Base-by-base conservation (phyloP, 2,329 filamentous ascomycete genomes). In the Shiraia sp. region DNA sequence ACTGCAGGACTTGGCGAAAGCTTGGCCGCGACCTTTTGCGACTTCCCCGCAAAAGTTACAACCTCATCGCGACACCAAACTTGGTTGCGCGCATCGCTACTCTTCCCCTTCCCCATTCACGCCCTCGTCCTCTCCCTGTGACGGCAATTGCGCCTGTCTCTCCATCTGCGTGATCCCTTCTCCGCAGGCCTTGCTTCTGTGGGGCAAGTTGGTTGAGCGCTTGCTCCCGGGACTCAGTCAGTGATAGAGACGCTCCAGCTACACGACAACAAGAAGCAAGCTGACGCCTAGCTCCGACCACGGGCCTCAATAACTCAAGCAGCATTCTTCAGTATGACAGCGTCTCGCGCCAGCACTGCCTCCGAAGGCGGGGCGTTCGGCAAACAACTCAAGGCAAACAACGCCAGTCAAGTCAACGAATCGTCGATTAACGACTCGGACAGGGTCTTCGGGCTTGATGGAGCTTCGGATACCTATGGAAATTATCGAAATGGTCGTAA, bases 381-480 rank as follows among this genome's bases (percentile, higher is more conserved):
- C 32, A 43, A 39, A 35, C 48, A 55, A 44, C 55, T 57, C 47
- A 69, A 68, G 63, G 63, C 65, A 68, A 68, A 65, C 57, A 63
- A 38, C 40, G 46, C 47, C 51, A 55, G 47, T 49, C 61, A 60
- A 45, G 40, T 44, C 49, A 41, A 43, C 58, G 54, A 61, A 58
- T 30, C 53, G 50, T 53, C 50, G 41, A 61, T 68, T 68, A 65
- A 68, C 64, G 47, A 49, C 57, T 59, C 56, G 40, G 47, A 52
- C 55, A 66, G 64, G 55, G 53, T 50, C 49, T 59, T 53, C 45
- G 58, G 59, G 42, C 47, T 55, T 36, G 56, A 65, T 48, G 57
- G 61, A 48, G 41, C 55, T 32, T 54, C 53, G 36, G 59, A 62
- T 49, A 51, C 36, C 23, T 39, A 54, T 49, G 49, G 57, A 57